Conservation (phyloP, 495 filamentous ascomycete species). For the Trichoderma parareesei region DNA sequence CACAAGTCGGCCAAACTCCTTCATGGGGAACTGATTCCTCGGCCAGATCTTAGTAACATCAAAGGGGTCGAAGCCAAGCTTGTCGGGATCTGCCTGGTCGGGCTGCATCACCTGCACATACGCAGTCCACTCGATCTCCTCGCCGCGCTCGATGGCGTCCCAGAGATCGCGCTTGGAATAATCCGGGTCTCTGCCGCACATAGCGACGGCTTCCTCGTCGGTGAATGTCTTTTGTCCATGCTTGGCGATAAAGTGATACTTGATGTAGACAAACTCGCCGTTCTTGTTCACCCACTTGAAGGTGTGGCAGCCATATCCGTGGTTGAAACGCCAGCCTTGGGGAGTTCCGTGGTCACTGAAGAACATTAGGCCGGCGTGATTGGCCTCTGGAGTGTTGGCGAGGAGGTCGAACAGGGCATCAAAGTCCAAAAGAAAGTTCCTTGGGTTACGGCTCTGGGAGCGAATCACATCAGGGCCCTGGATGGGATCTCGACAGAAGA, state of each 20-base stretch:
- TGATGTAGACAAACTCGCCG: slow-evolving; percentile 50
- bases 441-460: slow-evolving; percentile 46
- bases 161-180: slow-evolving; percentile 48
- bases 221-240: slow-evolving; percentile 49
- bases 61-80: slow-evolving; percentile 45
- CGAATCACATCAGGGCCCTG: slow-evolving; percentile 52
- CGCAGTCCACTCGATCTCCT: slow-evolving; percentile 41
- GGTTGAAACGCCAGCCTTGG: slow-evolving; percentile 40
- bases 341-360: slow-evolving; percentile 52
- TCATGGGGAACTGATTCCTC: slow-evolving; percentile 59
- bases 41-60: slow-evolving; percentile 57
- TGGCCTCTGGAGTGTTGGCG: slow-evolving; percentile 45
- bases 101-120: slow-evolving; percentile 46
- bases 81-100: slow-evolving; percentile 37
- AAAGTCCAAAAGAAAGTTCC: slow-evolving; percentile 47
- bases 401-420: slow-evolving; percentile 48
- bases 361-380: slow-evolving; percentile 51
- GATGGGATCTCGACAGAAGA: slow-evolving; percentile 54
- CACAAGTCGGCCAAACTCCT: slow-evolving; percentile 54
- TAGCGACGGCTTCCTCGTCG: slow-evolving; percentile 38
- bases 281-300: slow-evolving; percentile 50
- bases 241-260: slow-evolving; percentile 48
- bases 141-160: slow-evolving; percentile 40
- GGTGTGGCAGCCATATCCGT: slow-evolving; percentile 51
- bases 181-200: slow-evolving; percentile 38